Percentiles rank a stretch among this genome's conserved stretches.
These are phyloP conservation scores for Pyricularia grisea DNA, from an alignment of 2,329 filamentous ascomycete genomes.

Conservation along the genomic window DNA sequence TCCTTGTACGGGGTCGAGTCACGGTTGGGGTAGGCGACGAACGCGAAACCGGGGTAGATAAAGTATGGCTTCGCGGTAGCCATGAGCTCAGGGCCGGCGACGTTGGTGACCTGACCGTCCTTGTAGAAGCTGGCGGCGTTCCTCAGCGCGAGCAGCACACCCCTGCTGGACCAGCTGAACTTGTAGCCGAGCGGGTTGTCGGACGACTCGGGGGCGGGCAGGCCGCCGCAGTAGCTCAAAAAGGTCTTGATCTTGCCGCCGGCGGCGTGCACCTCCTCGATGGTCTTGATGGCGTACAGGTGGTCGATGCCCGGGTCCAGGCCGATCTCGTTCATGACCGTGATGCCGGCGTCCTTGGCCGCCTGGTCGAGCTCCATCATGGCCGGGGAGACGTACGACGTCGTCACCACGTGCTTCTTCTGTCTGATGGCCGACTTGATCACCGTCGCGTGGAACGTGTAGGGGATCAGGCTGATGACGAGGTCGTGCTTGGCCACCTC, in stretches of 20 bases:
- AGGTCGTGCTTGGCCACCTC: conserved; percentile 73
- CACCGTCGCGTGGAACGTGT: conserved; percentile 78
- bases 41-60: conserved; percentile 81
- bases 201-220: conserved; percentile 62
- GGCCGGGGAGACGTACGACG: conserved; percentile 82
- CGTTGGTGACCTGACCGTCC: conserved; percentile 64
- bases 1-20: conserved; percentile 83
- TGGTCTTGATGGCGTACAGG: conserved; percentile 76
- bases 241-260: conserved; percentile 82
- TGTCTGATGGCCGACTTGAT: conserved; percentile 88
- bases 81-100: conserved; percentile 68
- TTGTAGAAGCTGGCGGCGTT: conserved; percentile 80
- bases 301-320: conserved; percentile 65
- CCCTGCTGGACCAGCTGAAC: conserved; percentile 50
- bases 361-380: conserved; percentile 82
- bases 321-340: conserved; percentile 96
- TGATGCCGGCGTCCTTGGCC: conserved; percentile 85
- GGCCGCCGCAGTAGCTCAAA: conserved; percentile 75
- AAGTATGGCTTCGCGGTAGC: conserved; percentile 77
- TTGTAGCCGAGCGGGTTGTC: conserved; percentile 93
- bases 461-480: conserved; percentile 78
- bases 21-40: conserved; percentile 89
- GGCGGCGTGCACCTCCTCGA: conserved; percentile 74
- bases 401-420: conserved; percentile 96
- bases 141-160: conserved; percentile 76